phyloP scores from a whole-genome alignment of 768 basidiomycete species.

The Leccinum longicurvipes region DNA sequence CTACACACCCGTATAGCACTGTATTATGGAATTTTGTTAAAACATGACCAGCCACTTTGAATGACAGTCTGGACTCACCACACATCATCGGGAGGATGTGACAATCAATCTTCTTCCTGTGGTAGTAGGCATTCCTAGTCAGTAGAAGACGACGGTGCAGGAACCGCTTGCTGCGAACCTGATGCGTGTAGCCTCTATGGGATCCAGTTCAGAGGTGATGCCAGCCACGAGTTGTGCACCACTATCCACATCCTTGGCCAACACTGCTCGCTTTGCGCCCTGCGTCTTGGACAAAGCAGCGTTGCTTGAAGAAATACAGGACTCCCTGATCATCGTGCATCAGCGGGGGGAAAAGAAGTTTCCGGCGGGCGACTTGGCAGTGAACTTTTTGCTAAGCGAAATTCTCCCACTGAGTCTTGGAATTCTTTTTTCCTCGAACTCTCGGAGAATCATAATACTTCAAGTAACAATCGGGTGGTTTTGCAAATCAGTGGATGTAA shows the following conservation, averaged over 20 bases:
- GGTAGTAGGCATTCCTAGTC: neutral
- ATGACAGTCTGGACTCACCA: slow-evolving; percentile 40
- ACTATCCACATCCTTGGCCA: slow-evolving; percentile 53
- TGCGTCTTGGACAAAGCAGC: slow-evolving; percentile 4
- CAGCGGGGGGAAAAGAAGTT: no score
- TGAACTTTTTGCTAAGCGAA: slow-evolving; percentile 15
- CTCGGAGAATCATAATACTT: no score
- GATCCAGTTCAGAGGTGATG: slow-evolving; percentile 42
- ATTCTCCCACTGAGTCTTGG: slow-evolving; percentile 27
- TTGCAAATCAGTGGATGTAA: no score
- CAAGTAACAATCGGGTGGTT: no score
- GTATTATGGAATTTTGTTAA: neutral
- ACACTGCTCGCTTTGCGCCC: slow-evolving; percentile 20
- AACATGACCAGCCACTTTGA: neutral
- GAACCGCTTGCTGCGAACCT: slow-evolving; percentile 33
- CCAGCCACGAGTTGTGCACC: slow-evolving; percentile 56
- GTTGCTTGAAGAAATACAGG: neutral
- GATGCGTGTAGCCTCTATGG: slow-evolving; percentile 48
- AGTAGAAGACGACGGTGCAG: neutral
- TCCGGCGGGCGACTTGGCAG: no score
- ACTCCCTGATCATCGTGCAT: no score
- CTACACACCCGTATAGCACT: slow-evolving; percentile 54
- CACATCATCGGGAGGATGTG: slow-evolving; percentile 73
- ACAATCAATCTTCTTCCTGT: slow-evolving; percentile 59
- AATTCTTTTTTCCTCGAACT: no score